A percentile compares a stretch with the other conserved stretches of the same genome.
Conservation (phyloP, 176 grass and related monocot genomes). For the Oryza coarctata region DNA sequence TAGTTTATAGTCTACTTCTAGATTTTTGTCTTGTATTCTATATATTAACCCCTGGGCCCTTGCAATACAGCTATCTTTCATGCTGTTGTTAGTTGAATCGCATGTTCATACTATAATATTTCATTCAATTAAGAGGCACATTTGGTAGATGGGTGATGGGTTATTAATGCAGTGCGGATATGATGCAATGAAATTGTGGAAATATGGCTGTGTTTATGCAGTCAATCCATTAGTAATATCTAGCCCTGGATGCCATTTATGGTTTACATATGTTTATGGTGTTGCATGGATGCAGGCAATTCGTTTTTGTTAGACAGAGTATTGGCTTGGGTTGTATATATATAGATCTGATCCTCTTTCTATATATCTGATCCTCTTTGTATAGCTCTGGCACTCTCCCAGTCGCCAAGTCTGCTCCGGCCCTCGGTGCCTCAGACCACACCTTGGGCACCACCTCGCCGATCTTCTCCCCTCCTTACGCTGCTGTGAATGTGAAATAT, state of each 20-base stretch:
- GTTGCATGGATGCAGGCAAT: background rate
- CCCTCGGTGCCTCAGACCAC: too few species aligned
- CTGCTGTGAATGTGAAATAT: too few species aligned
- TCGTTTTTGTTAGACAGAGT: too few species aligned
- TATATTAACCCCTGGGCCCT: background rate
- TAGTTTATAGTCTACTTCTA: background rate
- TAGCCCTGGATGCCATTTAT: background rate
- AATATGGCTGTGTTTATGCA: background rate
- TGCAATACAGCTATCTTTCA: background rate
- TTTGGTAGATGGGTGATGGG: background rate
- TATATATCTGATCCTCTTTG: too few species aligned
- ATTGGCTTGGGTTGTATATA: too few species aligned
- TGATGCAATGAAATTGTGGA: background rate
- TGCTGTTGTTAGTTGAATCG: background rate
- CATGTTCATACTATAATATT: conserved; percentile 7
- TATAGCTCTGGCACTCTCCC: too few species aligned
- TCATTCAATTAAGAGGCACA: background rate
- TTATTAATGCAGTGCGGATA: background rate
- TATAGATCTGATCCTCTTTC: too few species aligned
- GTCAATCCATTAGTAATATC: background rate
- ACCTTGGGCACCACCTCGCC: too few species aligned
- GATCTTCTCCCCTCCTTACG: too few species aligned
- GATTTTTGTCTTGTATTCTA: background rate
- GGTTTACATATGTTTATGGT: conserved; percentile 6
- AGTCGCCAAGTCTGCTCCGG: too few species aligned